phyloP scores from a whole-genome alignment of 2,329 filamentous ascomycete genomes.

The Aureobasidium musti region DNA sequence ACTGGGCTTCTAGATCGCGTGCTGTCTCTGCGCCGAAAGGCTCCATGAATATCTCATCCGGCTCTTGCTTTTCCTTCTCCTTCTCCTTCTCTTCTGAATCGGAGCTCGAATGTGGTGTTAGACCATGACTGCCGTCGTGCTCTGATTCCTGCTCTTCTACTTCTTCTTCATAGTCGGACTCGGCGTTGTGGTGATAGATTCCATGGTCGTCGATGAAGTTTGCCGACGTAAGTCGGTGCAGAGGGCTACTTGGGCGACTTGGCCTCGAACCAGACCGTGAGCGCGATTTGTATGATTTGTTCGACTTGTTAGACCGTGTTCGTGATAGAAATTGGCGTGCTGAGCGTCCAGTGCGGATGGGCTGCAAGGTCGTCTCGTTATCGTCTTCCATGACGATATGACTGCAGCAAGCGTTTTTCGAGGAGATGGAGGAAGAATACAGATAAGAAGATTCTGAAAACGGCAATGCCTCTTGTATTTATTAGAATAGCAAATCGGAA shows the following conservation, averaged over 20 bases:
- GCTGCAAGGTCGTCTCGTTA: slow-evolving; percentile 17
- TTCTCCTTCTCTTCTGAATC: slow-evolving; percentile 31
- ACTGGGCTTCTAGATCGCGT: slow-evolving; percentile 19
- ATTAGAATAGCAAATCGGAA: neutral
- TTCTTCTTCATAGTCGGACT: slow-evolving; percentile 13
- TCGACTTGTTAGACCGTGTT: slow-evolving; percentile 1
- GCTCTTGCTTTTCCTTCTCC: slow-evolving; percentile 20
- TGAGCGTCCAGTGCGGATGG: slow-evolving; percentile 29
- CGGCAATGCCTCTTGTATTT: slow-evolving; percentile 19
- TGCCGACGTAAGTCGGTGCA: slow-evolving; percentile 39
- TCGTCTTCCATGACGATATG: slow-evolving; percentile 27
- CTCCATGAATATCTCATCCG: slow-evolving; percentile 26
- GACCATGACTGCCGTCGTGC: slow-evolving; percentile 5
- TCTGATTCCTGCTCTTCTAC: slow-evolving; percentile 11
- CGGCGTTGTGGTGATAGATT: slow-evolving; percentile 34
- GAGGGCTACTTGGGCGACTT: slow-evolving; percentile 29
- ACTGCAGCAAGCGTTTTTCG: neutral
- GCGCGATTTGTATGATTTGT: slow-evolving; percentile 5
- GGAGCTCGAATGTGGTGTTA: slow-evolving; percentile 16
- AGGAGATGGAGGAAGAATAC: neutral
- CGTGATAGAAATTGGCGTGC: slow-evolving; percentile 17
- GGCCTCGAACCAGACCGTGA: slow-evolving; percentile 34
- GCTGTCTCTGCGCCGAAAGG: slow-evolving; percentile 21
- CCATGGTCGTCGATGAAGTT: slow-evolving; percentile 43
- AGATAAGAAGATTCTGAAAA: neutral